Base-by-base conservation (phyloP, 2,329 filamentous ascomycete species). In the Ophiobolus disseminans region DNA sequence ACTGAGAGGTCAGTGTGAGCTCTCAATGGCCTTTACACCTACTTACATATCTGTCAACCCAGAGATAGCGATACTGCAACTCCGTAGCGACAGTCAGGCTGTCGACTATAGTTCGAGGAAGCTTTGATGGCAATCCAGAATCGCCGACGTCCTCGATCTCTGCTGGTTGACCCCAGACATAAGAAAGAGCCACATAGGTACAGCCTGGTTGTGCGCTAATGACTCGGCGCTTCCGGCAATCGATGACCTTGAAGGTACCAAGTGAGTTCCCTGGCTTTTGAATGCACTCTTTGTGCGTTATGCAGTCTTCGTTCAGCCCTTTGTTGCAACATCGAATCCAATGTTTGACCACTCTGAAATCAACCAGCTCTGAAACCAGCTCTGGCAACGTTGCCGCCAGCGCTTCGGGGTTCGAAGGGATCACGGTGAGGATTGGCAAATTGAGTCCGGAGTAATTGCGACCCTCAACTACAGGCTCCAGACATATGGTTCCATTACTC, bases 111-210 rank as follows among this genome's bases (percentile, higher is more conserved):
- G 21, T 23, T 16, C n/a, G 19, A 22, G 35, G 35, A 4, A 32
- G 30, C 6, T 6, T 32, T 3, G 3, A 6, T 5, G 30, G 30
- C 9, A 32, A 9, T 9, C 3, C 8, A 3, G 30, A 32, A 4
- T 9, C 30, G 3, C 19, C 6, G 10, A 32, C 19, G 19, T 32
- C 6, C 19, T 6, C 30, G 6, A 16, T 5, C 5, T 3, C 10
- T 16, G 6, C 19, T 32, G 30, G n/a, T 32, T 5, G n/a, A 19
- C 38, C 38, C 38, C 38, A 40, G 13, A 40, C 38, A 28, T 40
- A 40, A 14, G 17, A 22, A 17, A 40, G 23, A 7, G 38, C 38
- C 2, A 40, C 23, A 28, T 23, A 40, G 13, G 16, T 21, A 13
- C 21, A 21, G 7, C 13, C 5, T 38, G 6, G 3, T 17, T 13